These are phyloP conservation scores for Panaeolus cyanescens DNA, from an alignment of 768 basidiomycete genomes.

Conservation along the genomic window DNA sequence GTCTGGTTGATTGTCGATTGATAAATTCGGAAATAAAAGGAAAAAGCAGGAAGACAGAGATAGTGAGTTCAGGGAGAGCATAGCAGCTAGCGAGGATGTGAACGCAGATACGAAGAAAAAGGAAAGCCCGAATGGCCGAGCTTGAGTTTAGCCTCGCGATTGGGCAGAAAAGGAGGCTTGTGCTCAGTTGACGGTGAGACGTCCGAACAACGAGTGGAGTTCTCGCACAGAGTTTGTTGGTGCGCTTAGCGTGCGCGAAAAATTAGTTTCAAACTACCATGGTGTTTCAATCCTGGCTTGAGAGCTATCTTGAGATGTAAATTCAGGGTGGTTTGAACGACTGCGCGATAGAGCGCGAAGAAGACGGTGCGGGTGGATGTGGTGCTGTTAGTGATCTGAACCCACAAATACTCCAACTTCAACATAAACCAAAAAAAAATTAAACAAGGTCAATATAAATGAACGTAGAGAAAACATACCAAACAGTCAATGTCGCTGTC, in stretches of 20 bases:
- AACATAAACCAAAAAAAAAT: too few species aligned
- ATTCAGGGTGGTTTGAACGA: neutral
- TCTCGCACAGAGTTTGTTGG: neutral
- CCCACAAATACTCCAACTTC: too few species aligned
- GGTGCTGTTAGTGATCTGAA: neutral
- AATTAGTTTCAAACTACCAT: neutral
- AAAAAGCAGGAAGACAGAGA: too few species aligned
- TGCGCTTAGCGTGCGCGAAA: neutral
- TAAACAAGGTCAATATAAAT: too few species aligned
- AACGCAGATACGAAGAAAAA: too few species aligned
- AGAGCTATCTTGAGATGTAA: neutral
- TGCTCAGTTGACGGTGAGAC: neutral
- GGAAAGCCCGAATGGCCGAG: neutral
- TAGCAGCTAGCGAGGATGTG: too few species aligned
- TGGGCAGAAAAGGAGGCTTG: neutral
- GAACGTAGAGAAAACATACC: too few species aligned
- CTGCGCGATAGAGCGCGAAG: neutral
- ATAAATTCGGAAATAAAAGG: too few species aligned
- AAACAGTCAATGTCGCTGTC: too few species aligned
- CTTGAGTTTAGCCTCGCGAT: neutral
- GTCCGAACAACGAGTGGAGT: neutral
- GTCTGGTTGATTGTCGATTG: too few species aligned
- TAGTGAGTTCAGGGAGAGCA: too few species aligned
- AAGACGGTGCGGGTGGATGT: neutral
- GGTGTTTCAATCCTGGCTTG: neutral